Base-by-base conservation (phyloP, 352 stramenopile species). In the Phytophthora niederhauseri region DNA sequence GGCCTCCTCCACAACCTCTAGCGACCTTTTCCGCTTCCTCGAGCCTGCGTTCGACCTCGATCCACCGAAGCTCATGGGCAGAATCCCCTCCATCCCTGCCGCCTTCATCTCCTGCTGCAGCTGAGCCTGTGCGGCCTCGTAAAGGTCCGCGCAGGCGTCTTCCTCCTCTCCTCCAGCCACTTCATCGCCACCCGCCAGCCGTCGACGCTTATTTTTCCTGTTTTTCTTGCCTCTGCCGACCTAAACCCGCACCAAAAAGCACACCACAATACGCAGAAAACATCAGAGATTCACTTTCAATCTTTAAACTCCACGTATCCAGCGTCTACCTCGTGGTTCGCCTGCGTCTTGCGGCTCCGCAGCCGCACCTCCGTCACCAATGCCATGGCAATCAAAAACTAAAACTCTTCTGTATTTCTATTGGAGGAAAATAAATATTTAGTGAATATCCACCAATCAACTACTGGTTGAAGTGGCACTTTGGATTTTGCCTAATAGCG, bases 31-130 rank as follows among this genome's bases (percentile, higher is more conserved):
- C 24, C 64, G 64, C 55, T 81, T 79, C 54, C 36, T 76, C 19
- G 62, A 74, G 7, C 30, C 30, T n/a, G 36, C 14, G 15, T 59
- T 59, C 15, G 20, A 46, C 31, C 22, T 46, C 49, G 60, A 31
- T 22, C 57, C 59, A 14, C 83, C 84, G 64, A 93, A 93, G 58
- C 75, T 87, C 68, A 92, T 58, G 4, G 85, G 85, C 36, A 93
- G 67, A 65, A 45, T 70, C 6, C 76, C 78, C 24, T 75, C 75
- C 72, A 92, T 73, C 0, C 85, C 85, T 1, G 82, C 85, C 4
- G 70, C 72, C 24, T 58, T 68, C 85, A 93, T 93, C 61, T 93
- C 84, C 30, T 77, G 58, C 60, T 83, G 51, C 34, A 93, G 36
- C 30, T 91, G 80, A 55, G 30, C 50, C 51, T 90, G 80, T 30